These are phyloP conservation scores for Aspergillus nomiae DNA, from an alignment of 2,329 filamentous ascomycete genomes.

Conservation along the genomic window DNA sequence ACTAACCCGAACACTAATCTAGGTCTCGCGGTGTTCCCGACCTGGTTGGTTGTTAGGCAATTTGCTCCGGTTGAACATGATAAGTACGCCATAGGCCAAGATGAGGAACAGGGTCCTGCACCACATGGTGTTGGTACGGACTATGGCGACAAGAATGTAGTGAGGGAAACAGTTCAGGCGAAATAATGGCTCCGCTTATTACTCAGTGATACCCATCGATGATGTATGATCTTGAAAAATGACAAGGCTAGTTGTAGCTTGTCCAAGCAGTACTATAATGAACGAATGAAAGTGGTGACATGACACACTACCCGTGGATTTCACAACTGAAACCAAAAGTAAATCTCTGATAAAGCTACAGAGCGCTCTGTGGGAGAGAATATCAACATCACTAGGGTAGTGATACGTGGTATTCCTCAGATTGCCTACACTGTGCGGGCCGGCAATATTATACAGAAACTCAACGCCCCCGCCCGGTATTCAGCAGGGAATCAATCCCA, in stretches of 20 bases:
- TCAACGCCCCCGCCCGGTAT: background rate
- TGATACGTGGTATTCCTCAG: too few relatives aligned
- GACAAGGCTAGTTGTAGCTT: background rate
- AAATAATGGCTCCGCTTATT: background rate
- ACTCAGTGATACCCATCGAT: background rate
- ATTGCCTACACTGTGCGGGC: background rate
- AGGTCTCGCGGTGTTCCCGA: constrained; percentile 30
- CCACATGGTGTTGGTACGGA: background rate
- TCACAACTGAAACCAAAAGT: background rate
- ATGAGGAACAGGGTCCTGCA: constrained; percentile 16
- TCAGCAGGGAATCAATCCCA: background rate
- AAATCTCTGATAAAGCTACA: background rate
- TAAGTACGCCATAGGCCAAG: constrained; percentile 7
- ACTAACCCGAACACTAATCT: background rate
- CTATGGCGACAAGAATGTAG: background rate
- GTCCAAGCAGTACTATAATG: background rate
- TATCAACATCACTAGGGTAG: too few relatives aligned
- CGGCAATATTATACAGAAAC: background rate
- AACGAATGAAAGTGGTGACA: background rate
- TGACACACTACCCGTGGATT: background rate
- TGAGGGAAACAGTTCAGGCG: background rate
- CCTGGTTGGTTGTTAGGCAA: constrained; percentile 28
- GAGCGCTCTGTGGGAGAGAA: too few relatives aligned
- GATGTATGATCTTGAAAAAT: background rate
- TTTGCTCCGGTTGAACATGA: constrained; percentile 24